Evolutionary conservation across 768 basidiomycete species (phyloP), one percentile per base, ranked within the genome.

Genomic region (Tylopilus rubrobrunneus): DNA sequence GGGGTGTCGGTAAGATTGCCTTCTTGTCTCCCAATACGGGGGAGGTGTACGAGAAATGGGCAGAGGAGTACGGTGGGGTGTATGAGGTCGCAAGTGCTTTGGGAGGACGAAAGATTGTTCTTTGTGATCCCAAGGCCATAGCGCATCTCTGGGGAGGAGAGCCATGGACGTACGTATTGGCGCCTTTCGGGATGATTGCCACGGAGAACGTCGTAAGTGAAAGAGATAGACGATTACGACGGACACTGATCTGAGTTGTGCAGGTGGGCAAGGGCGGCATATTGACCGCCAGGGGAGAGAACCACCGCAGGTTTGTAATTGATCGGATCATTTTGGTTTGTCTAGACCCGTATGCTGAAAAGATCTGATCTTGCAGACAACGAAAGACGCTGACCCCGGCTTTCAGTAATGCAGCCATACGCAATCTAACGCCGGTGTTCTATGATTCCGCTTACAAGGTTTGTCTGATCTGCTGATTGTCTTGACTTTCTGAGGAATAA

Each of bases 141-240:
- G 70, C 75, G 0, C 80, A 84, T 56, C 74, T 81, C 40, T 80
- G 74, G 52, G 68, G 76, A 0, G 73, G 67, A 51, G 83, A 84
- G 48, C 78, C 81, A 0, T 78, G 59, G 67, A 64, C 67, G 0
- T 73, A 72, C 21, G 33, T 62, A 12, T 52, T 56, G 9, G 66
- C 61, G 19, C 69, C 57, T 49, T 56, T 57, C n/a, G 58, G 11
- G 34, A 48, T 46, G 63, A 57, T 48, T 3, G 53, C 49, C 0
- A 61, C 66, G 29, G 69, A 66, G 52, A 48, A 44, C 4, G 0
- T 69, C 15, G 73, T 73, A 51, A 51, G 71, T 15, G 5, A 34
- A 7, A 6, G 7, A 15, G 5, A 7, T 25, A 5, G 33, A 7
- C 41, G 17, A 27, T 21, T 3, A 23, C 17, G 2, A 4, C 25